These are phyloP conservation scores for Daldinia vernicosa DNA, from an alignment of 495 filamentous ascomycete genomes.

Conservation along the genomic window DNA sequence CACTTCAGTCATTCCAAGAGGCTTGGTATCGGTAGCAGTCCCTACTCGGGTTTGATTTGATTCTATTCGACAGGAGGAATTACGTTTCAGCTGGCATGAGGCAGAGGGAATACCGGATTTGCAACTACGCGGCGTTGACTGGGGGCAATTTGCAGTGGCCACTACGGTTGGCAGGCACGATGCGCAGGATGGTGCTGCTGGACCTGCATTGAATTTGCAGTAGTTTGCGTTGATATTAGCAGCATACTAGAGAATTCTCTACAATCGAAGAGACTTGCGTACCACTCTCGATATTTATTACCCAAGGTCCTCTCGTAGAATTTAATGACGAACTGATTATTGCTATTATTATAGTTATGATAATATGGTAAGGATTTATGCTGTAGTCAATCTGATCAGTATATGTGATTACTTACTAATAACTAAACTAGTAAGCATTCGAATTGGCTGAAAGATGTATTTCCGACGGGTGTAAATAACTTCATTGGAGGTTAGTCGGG, in stretches of 20 bases:
- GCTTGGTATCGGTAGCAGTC: background rate
- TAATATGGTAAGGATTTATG: no score
- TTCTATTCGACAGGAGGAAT: background rate
- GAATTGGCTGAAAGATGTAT: no score
- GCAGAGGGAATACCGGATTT: background rate
- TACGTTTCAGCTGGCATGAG: background rate
- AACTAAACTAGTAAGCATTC: no score
- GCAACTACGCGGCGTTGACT: background rate
- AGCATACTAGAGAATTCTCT: background rate
- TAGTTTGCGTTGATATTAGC: background rate
- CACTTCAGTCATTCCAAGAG: background rate
- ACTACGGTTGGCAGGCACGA: background rate
- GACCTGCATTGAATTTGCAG: background rate
- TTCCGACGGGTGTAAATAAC: no score
- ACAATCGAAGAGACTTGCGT: background rate
- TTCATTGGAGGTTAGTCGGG: no score
- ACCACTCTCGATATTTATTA: background rate
- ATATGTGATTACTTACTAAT: no score
- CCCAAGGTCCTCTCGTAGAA: background rate
- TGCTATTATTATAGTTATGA: no score
- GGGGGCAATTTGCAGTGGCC: background rate
- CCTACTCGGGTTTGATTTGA: background rate
- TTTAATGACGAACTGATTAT: no score
- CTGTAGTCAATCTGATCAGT: no score
- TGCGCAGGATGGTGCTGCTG: background rate